These are phyloP conservation scores for Paramyrothecium sp. DNA, from an alignment of 2,329 filamentous ascomycete genomes.

Conservation along the genomic window DNA sequence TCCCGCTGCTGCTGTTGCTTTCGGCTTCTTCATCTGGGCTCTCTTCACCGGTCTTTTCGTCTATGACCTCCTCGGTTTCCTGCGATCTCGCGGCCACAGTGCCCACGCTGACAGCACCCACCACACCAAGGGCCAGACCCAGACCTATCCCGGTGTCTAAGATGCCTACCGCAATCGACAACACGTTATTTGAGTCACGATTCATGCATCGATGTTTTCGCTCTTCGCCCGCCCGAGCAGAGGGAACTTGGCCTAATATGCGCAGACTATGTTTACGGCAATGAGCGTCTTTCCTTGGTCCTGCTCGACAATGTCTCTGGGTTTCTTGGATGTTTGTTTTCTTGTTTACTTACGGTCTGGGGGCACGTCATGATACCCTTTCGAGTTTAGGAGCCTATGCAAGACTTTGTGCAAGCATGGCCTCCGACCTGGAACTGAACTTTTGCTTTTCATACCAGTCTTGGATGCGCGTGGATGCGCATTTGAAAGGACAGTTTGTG, in stretches of 20 bases:
- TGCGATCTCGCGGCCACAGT: slow-evolving; percentile 36
- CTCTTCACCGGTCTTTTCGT: slow-evolving; percentile 46
- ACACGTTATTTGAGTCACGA: not conserved
- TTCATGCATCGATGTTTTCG: not conserved
- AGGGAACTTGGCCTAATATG: not conserved
- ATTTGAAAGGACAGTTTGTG: too few species aligned
- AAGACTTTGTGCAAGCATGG: not conserved
- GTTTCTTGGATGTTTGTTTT: not conserved
- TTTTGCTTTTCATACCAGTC: not conserved
- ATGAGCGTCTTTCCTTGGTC: not conserved
- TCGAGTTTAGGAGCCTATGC: not conserved
- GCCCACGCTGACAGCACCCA: slow-evolving; percentile 26
- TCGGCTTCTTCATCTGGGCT: slow-evolving; percentile 64
- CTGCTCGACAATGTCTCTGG: not conserved
- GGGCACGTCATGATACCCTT: not conserved
- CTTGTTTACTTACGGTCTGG: not conserved
- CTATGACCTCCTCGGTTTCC: slow-evolving; percentile 43
- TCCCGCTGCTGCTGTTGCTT: slow-evolving; percentile 62
- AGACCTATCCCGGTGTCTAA: not conserved
- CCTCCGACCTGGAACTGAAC: not conserved
- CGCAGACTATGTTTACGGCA: not conserved
- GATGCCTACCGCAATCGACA: not conserved
- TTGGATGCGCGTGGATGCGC: too few species aligned
- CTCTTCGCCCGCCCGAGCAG: too few species aligned
- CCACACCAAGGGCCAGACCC: slow-evolving; percentile 14